Base-by-base conservation (phyloP, 1,284 basidiomycete genomes). In the Papiliotrema terrestris region DNA sequence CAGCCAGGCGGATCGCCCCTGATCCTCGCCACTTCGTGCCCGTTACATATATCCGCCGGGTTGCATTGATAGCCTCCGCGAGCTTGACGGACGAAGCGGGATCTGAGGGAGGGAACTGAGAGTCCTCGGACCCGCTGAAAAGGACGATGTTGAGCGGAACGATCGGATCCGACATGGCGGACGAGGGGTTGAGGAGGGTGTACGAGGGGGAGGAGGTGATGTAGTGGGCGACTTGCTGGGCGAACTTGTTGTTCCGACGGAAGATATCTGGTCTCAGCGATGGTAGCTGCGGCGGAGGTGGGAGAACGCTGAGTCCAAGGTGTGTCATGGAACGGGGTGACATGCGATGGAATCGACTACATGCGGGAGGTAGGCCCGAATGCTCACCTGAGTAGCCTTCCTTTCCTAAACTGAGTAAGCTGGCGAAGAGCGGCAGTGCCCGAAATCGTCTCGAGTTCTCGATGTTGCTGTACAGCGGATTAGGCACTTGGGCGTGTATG, bases 401-500 rank as follows among this genome's bases (percentile, higher is more conserved):
- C 45, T 62, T 64, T 0, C 81, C 81, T 19, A 79, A 64, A 19
- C 72, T 71, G 19, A 81, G 39, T 9, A 82, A 62, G 22, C 77
- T 75, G 1, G 79, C 76, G 51, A 78, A 77, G n/a, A 82, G 57
- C 0, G 80, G 80, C 20, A 82, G 67, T 1, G 79, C 80, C 15
- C 80, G 68, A 66, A 81, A 81, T 19, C 81, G 68, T 5, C 79
- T 65, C 3, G 77, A 80, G 63, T 82, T 82, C 59, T 82, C 81
- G 41, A 81, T 73, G 32, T 68, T 67, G 23, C 74, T 59, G 55
- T 78, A 78, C 5, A 80, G 65, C 1, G 79, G 78, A 22, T 71
- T 74, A 0, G 76, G 71, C 2, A 79, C 59, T 17, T 58, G 55
- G 8, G 54, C 53, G 1, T 56, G 59, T 11, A 54, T n/a, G 49